Evolutionary conservation across 208 protist genomes (phyloP).

Genomic region (Wallacemonas collosoma): DNA sequence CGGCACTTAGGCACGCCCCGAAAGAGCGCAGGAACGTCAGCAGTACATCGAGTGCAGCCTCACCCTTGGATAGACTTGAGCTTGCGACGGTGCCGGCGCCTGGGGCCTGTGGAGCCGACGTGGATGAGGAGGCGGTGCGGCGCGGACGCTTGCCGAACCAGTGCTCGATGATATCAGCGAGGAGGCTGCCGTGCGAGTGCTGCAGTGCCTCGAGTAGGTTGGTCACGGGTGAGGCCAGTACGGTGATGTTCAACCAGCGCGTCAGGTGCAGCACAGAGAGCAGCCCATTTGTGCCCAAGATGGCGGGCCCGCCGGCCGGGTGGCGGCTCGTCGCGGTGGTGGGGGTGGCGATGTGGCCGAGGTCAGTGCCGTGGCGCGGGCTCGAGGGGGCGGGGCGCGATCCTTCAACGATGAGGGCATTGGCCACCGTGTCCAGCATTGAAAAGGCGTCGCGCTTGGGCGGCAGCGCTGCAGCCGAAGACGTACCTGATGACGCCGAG

Average conservation of each 20-base stretch:
- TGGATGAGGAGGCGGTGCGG: constrained; percentile 2
- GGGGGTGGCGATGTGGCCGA: background rate
- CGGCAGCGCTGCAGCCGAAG: background rate
- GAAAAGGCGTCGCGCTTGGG: background rate
- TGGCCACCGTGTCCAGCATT: constrained; percentile 26
- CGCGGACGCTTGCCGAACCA: constrained; percentile 60
- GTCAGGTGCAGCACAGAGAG: constrained; percentile 45
- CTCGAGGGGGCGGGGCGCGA: background rate
- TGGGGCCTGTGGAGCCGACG: background rate
- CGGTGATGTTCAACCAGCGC: constrained; percentile 80
- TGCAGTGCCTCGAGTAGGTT: constrained; percentile 66
- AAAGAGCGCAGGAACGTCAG: constrained; percentile 68
- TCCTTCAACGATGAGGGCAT: constrained; percentile 10
- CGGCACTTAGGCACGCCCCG: constrained; percentile 76
- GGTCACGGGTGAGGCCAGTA: constrained; percentile 50
- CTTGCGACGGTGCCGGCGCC: background rate
- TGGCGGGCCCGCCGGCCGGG: background rate
- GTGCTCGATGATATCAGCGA: constrained; percentile 72
- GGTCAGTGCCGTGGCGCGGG: background rate
- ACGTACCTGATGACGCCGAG: background rate
- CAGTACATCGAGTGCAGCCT: constrained; percentile 53
- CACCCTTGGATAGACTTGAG: constrained; percentile 21
- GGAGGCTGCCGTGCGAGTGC: constrained; percentile 47
- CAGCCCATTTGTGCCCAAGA: constrained; percentile 5
- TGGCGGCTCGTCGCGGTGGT: constrained; percentile 2